Base-by-base conservation (phyloP, 2,329 filamentous ascomycete species). In the Didymella exigua region DNA sequence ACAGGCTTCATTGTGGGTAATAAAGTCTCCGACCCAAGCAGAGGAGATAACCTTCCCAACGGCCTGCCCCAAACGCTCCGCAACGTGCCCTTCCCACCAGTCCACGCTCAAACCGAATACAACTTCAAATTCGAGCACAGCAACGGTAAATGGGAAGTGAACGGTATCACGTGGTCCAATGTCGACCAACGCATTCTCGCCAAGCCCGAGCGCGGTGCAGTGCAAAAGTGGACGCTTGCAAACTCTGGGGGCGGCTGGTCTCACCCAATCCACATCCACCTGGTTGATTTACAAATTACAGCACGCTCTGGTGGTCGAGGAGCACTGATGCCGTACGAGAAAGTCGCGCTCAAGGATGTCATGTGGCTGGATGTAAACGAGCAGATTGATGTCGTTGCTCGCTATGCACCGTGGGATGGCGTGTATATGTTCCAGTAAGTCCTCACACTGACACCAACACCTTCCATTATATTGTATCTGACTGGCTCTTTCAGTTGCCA, bases 281-380 rank as follows among this genome's bases (percentile, higher is more conserved):
- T 86, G 1, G 78, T 87, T 49, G 83, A 86, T 62, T 82, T 86
- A 69, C 78, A 81, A 52, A 77, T 86, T 41, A 62, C 85, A 16
- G 74, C 72, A 4, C 81, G 84, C n/a, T 77, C 67, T 0, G 79
- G 79, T 6, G 76, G 76, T 5, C 70, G 73, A 5, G 63, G 67
- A 6, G 64, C 68, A 11, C 77, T 85, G 4, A 69, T 78, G 50
- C 75, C 79, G 0, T 86, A 86, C 61, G 84, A 86, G 68, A 74
- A 75, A 1, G 78, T 76, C 2, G 83, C 80, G 0, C 76, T 85
- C 8, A 85, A 86, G 69, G 83, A 86, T 59, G 81, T 84, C 1
- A 82, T 85, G 3, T 80, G 82, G 70, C 76, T 86, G 4, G 80
- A 78, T 10, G 70, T 68, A 0, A 77, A 78, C 31, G 83, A 86